Evolutionary conservation across 805 yeast genomes (phyloP), one percentile per base, ranked within the genome.

Genomic region (Tetrapisispora arboricola): DNA sequence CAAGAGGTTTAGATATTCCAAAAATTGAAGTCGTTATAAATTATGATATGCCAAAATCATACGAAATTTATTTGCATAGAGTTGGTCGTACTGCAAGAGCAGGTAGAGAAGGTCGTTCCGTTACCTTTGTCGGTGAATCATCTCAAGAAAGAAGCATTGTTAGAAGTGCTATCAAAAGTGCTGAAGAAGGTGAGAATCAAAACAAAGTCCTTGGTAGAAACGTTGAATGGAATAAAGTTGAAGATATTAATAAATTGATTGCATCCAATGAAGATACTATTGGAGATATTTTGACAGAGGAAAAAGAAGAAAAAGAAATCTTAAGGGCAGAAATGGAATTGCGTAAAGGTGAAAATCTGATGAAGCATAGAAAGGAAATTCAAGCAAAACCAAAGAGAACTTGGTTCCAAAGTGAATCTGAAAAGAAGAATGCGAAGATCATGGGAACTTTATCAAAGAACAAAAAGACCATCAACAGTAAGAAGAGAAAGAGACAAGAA

Each of bases 21-120:
- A 90, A 90, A 65, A 88, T 92, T 60, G 97, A 88, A 61, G 78
- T 82, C 44, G 99, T 92, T 36, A 75, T 92, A 56, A 92, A 92
- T 65, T 92, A 72, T 62, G 98, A 92, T 58, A 85, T 92, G 94
- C 98, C 98, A 38, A 84, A 85, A 61, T 71, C 84, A 24, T 80
- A 84, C 55, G 98, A 92, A 49, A 75, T 90, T 29, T 92, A 92
- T 62, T 70, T 92, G 54, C 98, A 92, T 66, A 83, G 98, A 71
- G 96, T 92, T 45, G 98, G 98, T 65, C 84, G 98, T 73, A 92
- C 97, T 41, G 99, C 99, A 9, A 85, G 99, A 76, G 99, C 96
- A 39, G 97, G 97, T 17, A 77, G 97, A 65, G 85, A 84, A 40
- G 99, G 99, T 73, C 75, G 75, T 42, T 84, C 96, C 34, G 81